Evolutionary conservation across 306 rosid species (phyloP).

Genomic region (Trichosanthes cucumerina): DNA sequence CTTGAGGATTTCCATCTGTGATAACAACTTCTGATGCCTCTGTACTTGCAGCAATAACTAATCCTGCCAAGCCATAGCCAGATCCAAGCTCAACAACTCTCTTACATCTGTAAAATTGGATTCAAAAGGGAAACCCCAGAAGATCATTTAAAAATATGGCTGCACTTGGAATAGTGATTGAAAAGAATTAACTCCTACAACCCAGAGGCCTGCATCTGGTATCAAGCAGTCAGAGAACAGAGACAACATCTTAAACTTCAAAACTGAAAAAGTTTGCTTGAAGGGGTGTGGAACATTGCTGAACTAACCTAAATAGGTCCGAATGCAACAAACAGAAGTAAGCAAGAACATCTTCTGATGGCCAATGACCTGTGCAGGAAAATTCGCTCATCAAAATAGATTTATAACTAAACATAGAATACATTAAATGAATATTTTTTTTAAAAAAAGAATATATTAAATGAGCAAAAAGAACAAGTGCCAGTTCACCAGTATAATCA

Average conservation of each 20-base stretch:
- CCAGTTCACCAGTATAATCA: neutral
- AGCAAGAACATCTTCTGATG: conserved; percentile 93
- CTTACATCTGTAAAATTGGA: conserved; percentile 46
- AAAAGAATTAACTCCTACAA: neutral
- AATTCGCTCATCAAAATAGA: neutral
- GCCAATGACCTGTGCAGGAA: conserved; percentile 80
- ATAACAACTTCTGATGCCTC: conserved; percentile 77
- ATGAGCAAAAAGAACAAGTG: neutral
- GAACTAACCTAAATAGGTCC: conserved; percentile 55
- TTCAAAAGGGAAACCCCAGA: conserved; percentile 2
- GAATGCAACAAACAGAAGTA: conserved; percentile 57
- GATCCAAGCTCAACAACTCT: conserved; percentile 90
- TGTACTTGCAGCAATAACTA: conserved; percentile 68
- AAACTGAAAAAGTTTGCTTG: neutral
- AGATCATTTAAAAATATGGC: neutral
- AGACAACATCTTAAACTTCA: conserved; percentile 3
- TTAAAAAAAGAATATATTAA: neutral
- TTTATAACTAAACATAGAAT: neutral
- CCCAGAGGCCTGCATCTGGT: neutral
- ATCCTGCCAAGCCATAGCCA: conserved; percentile 90
- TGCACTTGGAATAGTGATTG: neutral
- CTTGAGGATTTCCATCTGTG: conserved; percentile 94
- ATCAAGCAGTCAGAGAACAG: neutral
- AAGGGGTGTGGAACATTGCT: conserved; percentile 5
- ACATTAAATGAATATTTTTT: neutral